Percentiles rank a stretch among this genome's conserved stretches.
Conservation (phyloP, 1,139 yeast genomes). For the Suhomyces bolitotheri region DNA sequence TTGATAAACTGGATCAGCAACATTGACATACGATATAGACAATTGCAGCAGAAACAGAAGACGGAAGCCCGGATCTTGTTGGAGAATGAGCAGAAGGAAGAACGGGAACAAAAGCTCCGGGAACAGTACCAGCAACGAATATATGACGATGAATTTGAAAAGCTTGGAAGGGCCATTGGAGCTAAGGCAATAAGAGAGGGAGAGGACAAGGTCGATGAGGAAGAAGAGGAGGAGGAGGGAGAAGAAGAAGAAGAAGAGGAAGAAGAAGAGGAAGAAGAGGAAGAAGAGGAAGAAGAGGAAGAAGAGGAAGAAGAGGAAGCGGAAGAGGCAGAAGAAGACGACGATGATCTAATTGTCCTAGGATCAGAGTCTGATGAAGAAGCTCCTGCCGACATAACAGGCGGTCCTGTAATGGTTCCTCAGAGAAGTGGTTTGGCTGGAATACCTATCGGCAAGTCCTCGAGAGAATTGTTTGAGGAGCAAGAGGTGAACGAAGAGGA, state of each 20-base stretch:
- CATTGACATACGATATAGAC: constrained; percentile 43
- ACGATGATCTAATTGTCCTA: constrained; percentile 4
- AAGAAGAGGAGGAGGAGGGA: constrained; percentile 12
- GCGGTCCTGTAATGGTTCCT: background rate
- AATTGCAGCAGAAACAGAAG: constrained; percentile 39
- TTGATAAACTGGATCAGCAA: constrained; percentile 55
- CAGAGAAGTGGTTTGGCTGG: background rate
- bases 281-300: constrained; percentile 1
- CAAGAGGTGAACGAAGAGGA: constrained; percentile 3
- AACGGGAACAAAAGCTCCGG: constrained; percentile 29
- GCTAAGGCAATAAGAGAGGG: constrained; percentile 10
- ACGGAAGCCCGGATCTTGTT: constrained; percentile 29
- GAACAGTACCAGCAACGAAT: constrained; percentile 28
- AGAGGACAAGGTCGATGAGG: constrained; percentile 10
- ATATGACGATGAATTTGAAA: constrained; percentile 44
- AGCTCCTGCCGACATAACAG: no score
- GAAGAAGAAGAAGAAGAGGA: constrained; percentile 7
- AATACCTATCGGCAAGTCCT: background rate
- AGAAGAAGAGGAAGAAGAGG: constrained; percentile 3
- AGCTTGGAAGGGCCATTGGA: constrained; percentile 31
- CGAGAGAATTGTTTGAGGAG: constrained; percentile 1
- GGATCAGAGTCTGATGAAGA: constrained; percentile 4
- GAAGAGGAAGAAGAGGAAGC: constrained; percentile 3
- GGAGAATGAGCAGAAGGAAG: constrained; percentile 30
- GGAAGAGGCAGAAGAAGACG: constrained; percentile 4